Conservation (phyloP, 768 basidiomycete genomes). For the Naematelia encephala region DNA sequence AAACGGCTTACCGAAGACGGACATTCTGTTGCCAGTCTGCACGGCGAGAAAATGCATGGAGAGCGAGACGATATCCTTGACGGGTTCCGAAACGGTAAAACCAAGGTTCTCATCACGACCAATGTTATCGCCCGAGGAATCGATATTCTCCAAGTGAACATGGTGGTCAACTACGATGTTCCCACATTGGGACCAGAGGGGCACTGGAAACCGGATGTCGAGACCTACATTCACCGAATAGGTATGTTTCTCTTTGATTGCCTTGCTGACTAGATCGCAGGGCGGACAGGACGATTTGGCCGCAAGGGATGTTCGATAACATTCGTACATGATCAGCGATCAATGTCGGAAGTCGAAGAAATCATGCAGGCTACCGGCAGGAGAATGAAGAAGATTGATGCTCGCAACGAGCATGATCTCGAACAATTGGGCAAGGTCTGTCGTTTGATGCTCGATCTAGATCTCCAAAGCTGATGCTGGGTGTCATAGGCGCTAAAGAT, state of each 20-base stretch:
- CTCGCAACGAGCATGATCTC: constrained; percentile 61
- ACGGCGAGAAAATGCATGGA: constrained; percentile 83
- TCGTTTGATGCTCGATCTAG: constrained; percentile 12
- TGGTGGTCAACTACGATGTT: constrained; percentile 99
- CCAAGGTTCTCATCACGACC: constrained; percentile 96
- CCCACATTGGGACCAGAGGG: constrained; percentile 60
- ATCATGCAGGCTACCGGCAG: constrained; percentile 77
- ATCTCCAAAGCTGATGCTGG: neutral
- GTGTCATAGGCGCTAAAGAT: constrained; percentile 9
- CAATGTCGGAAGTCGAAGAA: constrained; percentile 83
- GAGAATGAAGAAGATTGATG: constrained; percentile 80
- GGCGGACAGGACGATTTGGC: constrained; percentile 96
- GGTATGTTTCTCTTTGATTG: constrained; percentile 57
- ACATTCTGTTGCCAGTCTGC: constrained; percentile 92
- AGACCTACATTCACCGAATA: constrained; percentile 97
- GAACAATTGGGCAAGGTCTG: constrained; percentile 90
- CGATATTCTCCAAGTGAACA: constrained; percentile 97
- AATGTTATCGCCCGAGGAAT: constrained; percentile 98
- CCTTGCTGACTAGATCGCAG: constrained; percentile 52
- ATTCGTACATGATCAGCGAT: constrained; percentile 86
- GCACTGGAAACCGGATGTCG: constrained; percentile 68
- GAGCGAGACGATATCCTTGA: constrained; percentile 93
- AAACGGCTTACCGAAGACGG: constrained; percentile 86
- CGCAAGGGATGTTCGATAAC: constrained; percentile 96
- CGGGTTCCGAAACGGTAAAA: constrained; percentile 89